Evolutionary conservation across 768 basidiomycete genomes (phyloP), one percentile per base, ranked within the genome.

Genomic region (Tylopilus sp.): DNA sequence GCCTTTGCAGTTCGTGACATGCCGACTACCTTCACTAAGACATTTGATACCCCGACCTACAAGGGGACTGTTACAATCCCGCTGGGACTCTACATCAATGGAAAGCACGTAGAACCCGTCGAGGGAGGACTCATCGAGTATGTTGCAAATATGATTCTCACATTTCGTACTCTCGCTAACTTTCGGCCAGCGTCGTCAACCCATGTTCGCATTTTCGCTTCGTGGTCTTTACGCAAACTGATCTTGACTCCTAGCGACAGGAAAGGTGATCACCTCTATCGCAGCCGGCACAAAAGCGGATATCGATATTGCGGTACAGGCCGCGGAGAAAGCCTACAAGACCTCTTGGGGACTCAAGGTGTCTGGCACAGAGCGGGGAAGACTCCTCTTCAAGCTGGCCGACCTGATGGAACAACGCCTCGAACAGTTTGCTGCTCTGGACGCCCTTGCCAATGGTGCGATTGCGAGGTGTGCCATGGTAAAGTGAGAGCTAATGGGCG

Each of bases 51-150:
- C 18, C 71, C 73, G 21, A 61, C 71, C 49, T 86, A 72, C 75
- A 85, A 81, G 65, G 83, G 82, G 31, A 71, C 70, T n/a, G 63
- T 74, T n/a, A 69, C 70, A 3, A 63, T 86, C 54, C 72, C 77
- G 51, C 81, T 85, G 21, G 84, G 86, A 22, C 68, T 89, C 50
- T 91, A 83, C 73, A 91, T 91, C 62, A 73, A 79, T 60, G 81
- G 82, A 54, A 44, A 61, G 30, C 46, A 58, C 38, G 76, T 82
- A 17, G 79, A 81, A 40, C 78, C 80, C 26, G 72, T 74, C 13
- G 71, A 77, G 9, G 73, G 74, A 15, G 76, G 72, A 21, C 76
- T 76, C 25, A 82, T 88, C 60, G 84, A 86, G 86, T 87, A 56
- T 62, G 83, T 71, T 6, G 7, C 30, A 2, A 23, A 12, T 15